These are phyloP conservation scores for Mimosa bimucronata DNA, from an alignment of 306 rosid species.

Conservation along the genomic window DNA sequence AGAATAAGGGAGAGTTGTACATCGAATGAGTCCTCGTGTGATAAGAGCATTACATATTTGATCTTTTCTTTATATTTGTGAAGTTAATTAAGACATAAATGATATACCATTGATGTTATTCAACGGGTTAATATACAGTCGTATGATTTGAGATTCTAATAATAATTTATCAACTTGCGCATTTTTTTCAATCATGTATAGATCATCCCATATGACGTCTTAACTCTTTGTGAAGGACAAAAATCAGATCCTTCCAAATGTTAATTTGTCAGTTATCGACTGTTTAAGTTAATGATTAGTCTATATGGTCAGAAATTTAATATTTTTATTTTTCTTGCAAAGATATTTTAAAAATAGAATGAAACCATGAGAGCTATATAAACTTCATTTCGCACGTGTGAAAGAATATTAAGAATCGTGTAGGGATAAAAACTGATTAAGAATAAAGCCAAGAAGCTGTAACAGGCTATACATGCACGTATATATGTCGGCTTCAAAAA, in stretches of 20 bases:
- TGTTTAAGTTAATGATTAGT: background rate
- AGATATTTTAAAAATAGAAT: background rate
- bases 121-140: background rate
- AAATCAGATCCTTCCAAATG: no score
- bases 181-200: background rate
- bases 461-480: background rate
- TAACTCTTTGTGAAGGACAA: no score
- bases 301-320: background rate
- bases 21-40: no score
- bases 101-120: no score
- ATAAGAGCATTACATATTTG: no score
- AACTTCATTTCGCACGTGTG: background rate
- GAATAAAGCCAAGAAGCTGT: background rate
- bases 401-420: background rate
- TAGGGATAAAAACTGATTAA: background rate
- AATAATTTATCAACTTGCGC: background rate
- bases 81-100: background rate
- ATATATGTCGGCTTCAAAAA: conserved; percentile 7
- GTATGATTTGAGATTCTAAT: background rate
- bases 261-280: background rate
- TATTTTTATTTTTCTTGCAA: background rate
- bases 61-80: no score
- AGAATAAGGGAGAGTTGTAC: no score
- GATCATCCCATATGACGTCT: background rate
- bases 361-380: background rate